Conservation (phyloP, 352 stramenopile genomes). For the Albugo candida region DNA sequence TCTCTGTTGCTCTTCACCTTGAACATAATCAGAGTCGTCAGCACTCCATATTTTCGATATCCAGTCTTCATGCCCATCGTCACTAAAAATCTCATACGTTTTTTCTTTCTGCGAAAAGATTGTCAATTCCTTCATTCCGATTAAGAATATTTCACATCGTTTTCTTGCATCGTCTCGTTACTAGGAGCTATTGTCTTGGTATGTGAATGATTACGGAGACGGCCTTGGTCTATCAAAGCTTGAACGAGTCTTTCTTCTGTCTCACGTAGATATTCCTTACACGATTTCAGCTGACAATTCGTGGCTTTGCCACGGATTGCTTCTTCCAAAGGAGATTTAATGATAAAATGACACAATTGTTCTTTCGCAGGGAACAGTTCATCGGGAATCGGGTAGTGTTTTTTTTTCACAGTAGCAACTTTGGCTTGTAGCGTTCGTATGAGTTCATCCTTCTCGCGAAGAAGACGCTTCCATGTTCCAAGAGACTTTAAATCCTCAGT, state of each 20-base stretch:
- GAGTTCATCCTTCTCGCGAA: conserved; percentile 28
- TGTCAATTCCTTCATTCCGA: too few species aligned
- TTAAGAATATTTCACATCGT: conserved; percentile 8
- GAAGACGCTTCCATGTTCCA: conserved; percentile 6
- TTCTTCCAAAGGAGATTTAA: conserved; percentile 9
- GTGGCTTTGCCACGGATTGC: conserved; percentile 10
- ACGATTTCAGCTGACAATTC: conserved; percentile 6
- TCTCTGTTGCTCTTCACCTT: conserved; percentile 31
- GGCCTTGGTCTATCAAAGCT: conserved; percentile 4
- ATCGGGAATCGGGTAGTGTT: conserved; percentile 10
- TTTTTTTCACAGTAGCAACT: conserved; percentile 27
- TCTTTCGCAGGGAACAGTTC: conserved; percentile 15
- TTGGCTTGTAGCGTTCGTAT: conserved; percentile 49
- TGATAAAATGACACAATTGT: conserved; percentile 13
- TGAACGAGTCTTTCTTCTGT: conserved; percentile 11
- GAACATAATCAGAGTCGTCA: conserved; percentile 11
- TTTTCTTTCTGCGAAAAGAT: too few species aligned
- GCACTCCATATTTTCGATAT: conserved; percentile 6
- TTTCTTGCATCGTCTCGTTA: not conserved
- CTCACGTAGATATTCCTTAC: not conserved
- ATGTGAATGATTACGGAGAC: not conserved
- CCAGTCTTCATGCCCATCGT: conserved; percentile 14
- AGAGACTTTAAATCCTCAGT: conserved; percentile 5
- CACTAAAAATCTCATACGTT: conserved; percentile 8
- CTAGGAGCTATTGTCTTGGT: not conserved